Base-by-base conservation (phyloP, 495 filamentous ascomycete genomes). In the Trichoderma erinaceum region DNA sequence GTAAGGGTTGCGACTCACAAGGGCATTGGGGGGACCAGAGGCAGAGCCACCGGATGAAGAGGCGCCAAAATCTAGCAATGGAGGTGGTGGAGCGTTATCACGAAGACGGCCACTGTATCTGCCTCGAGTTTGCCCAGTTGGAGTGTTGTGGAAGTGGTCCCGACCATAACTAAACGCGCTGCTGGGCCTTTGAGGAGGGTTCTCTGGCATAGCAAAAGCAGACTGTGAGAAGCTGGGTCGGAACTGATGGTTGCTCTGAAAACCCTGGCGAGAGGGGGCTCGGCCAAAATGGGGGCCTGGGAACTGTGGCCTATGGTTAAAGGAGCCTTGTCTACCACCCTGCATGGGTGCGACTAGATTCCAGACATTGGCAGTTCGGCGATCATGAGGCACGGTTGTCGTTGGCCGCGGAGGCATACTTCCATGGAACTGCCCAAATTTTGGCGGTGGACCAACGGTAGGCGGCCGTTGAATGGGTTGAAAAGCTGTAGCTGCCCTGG, bases 131-230 rank as follows among this genome's bases (percentile, higher is more conserved):
- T 32, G 63, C 23, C 63, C 35, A 16, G 63, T 65, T 43, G 35
- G 56, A 12, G 63, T 44, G 63, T 43, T 43, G 25, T 35, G 63
- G 11, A 41, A 65, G n/a, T 43, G 41, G 29, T 65, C 63, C 1
- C 63, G 63, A n/a, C 63, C 63, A 10, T 65, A 44, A n/a, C 21
- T 32, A 43, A 65, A 65, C n/a, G 63, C 35, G 16, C 35, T 65
- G n/a, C 13, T 32, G 35, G 63, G 63, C 41, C 63, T 65, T 12
- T 32, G 35, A 25, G 63, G 63, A n/a, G 63, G 63, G 35, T 65
- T 41, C 63, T 65, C 35, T n/a, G 63, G 35, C 63, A 65, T 41
- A 32, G 63, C 35, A 41, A 44, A 65, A 12, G n/a, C 35, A 44
- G 41, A 65, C 15, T 65, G 35, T 2, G 63, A 35, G 12, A 41